phyloP scores from a whole-genome alignment of 1,284 basidiomycete species.

The Boletus coffeatus region DNA sequence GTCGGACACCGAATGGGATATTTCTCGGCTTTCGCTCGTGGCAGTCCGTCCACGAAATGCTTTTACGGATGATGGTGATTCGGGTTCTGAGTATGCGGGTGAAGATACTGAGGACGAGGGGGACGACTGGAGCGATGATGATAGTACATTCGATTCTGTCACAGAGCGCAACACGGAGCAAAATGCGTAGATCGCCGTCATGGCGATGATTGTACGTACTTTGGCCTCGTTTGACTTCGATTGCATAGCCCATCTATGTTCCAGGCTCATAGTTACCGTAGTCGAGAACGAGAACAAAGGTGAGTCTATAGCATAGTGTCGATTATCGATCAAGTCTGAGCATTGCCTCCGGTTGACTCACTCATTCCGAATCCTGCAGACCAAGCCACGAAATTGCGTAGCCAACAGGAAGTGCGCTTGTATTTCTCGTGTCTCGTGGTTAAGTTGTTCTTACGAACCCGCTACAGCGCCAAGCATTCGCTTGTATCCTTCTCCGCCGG shows the following conservation, averaged over 20 bases:
- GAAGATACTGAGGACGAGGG: constrained; percentile 44
- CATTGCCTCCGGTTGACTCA: constrained; percentile 62
- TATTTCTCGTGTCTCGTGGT: not conserved
- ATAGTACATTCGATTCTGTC: constrained; percentile 62
- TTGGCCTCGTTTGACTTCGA: no score
- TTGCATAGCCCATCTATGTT: no score
- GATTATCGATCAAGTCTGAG: not conserved
- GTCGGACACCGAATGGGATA: constrained; percentile 55
- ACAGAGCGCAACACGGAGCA: constrained; percentile 69
- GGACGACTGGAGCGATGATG: constrained; percentile 48
- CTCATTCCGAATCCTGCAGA: constrained; percentile 65
- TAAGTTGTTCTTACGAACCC: constrained; percentile 9
- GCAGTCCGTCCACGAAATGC: constrained; percentile 45
- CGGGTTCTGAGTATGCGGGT: constrained; percentile 49
- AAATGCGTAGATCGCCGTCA: constrained; percentile 60
- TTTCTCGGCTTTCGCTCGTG: constrained; percentile 28
- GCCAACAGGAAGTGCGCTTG: constrained; percentile 77
- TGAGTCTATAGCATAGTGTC: constrained; percentile 32
- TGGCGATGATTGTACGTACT: constrained; percentile 3
- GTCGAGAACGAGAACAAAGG: constrained; percentile 81
- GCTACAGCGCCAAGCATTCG: constrained; percentile 76
- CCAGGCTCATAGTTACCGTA: no score
- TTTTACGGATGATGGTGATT: constrained; percentile 49
- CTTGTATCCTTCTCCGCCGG: constrained; percentile 84
- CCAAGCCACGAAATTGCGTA: constrained; percentile 68